Base-by-base conservation (phyloP, 768 basidiomycete species). In the Podaxis sp. region DNA sequence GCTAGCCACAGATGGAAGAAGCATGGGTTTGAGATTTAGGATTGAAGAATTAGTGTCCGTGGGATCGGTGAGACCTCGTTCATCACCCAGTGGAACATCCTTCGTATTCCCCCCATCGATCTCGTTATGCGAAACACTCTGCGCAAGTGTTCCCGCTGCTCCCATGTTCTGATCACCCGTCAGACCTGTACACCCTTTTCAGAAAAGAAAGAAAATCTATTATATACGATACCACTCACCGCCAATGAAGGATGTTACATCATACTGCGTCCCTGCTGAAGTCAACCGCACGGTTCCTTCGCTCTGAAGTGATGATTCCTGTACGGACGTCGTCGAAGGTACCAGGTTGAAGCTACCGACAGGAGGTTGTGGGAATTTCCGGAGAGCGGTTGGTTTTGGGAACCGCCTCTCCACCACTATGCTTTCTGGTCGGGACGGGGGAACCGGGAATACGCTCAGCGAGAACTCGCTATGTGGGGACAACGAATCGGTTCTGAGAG, bases 171-270 rank as follows among this genome's bases (percentile, higher is more conserved):
- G 56, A 56, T 46, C 58, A 44, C 49, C 67, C 28, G 63, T 60
- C 49, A 63, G 56, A 40, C 48, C 66, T 64, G 7, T 1, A 38
- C 2, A 8, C 2, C 17, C 22, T 10, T 62, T 60, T 4, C 58
- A 60, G 24, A 68, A 17, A 20, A 26, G 40, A 30, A 60, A n/a
- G 58, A 60, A 54, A 38, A 44, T 57, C 20, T 58, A 56, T 15
- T 56, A 53, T 12, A 46, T 60, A 12, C 5, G 66, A 62, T 38
- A 33, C 26, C 7, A 67, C 75, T 70, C 58, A 82, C 82, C 75
- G 60, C 77, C 85, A 65, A 91, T 88, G 69, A 91, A 90, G 1
- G 89, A 90, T 15, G 89, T 91, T 20, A 90, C 87, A 62, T 90
- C 89, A 67, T 85, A 89, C 62, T 82, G 84, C 0, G 82, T 87